phyloP scores from a whole-genome alignment of 2,329 filamentous ascomycete species.

The Botryotinia globosa region DNA sequence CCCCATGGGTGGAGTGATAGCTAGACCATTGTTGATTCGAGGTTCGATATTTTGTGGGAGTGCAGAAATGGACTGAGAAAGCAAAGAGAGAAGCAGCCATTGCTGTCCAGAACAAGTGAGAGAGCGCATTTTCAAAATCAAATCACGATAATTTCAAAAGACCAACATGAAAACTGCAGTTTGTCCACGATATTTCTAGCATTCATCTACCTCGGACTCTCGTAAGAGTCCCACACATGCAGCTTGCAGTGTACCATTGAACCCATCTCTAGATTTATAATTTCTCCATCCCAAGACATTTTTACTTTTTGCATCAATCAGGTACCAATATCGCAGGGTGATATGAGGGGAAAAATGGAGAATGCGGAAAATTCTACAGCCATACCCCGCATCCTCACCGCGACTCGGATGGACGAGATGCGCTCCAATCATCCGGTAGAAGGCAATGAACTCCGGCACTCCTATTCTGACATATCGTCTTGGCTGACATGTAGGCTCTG shows the following conservation, averaged over 20 bases:
- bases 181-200: not conserved
- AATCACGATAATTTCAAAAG: not conserved
- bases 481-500: not conserved
- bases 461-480: not conserved
- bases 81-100: not conserved
- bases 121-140: not conserved
- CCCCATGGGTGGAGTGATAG: constrained; percentile 33
- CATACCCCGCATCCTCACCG: not conserved
- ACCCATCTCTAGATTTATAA: not conserved
- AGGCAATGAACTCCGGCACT: not conserved
- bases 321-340: not conserved
- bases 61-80: not conserved
- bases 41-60: constrained; percentile 2
- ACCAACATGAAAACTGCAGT: not conserved
- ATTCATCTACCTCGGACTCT: not conserved
- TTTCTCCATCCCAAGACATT: not conserved
- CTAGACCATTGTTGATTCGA: constrained; percentile 31
- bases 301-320: not conserved
- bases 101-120: not conserved
- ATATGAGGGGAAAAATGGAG: not conserved
- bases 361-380: constrained; percentile 1
- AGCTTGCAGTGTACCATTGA: not conserved
- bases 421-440: constrained; percentile 10
- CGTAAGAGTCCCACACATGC: not conserved
- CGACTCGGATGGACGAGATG: not conserved